phyloP scores from a whole-genome alignment of 148 eudicot species.

The Drosera capensis region DNA sequence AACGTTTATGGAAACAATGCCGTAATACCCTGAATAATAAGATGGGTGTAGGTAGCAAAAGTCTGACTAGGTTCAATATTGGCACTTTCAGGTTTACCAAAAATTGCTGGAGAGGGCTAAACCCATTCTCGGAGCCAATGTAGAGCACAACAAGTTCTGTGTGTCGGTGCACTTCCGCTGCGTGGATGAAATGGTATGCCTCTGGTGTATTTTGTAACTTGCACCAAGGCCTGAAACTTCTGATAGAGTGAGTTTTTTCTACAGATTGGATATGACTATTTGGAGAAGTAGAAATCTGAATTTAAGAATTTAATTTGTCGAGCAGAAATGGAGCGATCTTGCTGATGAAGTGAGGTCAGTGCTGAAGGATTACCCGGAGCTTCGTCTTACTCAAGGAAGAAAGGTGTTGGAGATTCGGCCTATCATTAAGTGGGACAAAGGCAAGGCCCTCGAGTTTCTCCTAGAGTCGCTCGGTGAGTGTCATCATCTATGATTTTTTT shows the following conservation, averaged over 20 bases:
- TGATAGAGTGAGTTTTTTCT: constrained; percentile 1
- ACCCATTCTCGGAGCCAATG: constrained; percentile 53
- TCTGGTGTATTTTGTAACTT: not conserved
- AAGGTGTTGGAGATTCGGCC: constrained; percentile 94
- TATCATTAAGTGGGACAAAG: constrained; percentile 93
- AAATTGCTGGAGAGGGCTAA: constrained; percentile 45
- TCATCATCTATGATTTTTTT: not conserved
- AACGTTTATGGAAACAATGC: not conserved
- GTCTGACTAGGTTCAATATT: not conserved
- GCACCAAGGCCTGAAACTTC: not conserved
- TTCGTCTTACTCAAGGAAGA: constrained; percentile 68
- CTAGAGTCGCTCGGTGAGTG: constrained; percentile 77
- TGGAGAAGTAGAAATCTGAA: not conserved
- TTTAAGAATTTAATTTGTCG: not conserved
- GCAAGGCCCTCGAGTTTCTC: constrained; percentile 87
- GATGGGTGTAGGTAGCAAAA: not conserved
- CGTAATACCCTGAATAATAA: no score
- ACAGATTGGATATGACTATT: not conserved
- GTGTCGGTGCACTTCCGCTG: constrained; percentile 83
- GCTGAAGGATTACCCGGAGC: constrained; percentile 62
- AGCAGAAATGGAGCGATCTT: constrained; percentile 69
- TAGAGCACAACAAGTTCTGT: constrained; percentile 87
- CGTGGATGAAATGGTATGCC: constrained; percentile 86
- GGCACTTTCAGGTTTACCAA: constrained; percentile 38
- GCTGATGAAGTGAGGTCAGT: constrained; percentile 59